Evolutionary conservation across 2,329 filamentous ascomycete species (phyloP).

Genomic region (Drechslerella dactyloides): DNA sequence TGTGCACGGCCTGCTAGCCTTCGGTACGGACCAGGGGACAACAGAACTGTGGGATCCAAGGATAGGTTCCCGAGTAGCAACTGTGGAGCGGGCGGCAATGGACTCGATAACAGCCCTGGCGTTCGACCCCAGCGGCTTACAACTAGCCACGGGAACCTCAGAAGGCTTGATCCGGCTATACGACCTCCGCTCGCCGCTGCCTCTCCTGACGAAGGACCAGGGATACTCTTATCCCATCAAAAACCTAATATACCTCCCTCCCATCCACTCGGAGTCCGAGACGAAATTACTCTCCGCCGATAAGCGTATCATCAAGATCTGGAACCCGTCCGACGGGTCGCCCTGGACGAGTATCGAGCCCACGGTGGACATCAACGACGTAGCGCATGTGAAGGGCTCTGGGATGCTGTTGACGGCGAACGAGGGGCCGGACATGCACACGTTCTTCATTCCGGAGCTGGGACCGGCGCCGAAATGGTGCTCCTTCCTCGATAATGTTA

Average conservation of each 20-base stretch:
- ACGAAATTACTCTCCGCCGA: slow-evolving; percentile 91
- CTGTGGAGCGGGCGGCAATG: slow-evolving; percentile 48
- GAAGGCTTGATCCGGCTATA: slow-evolving; percentile 88
- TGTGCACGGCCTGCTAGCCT: slow-evolving; percentile 88
- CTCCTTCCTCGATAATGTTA: slow-evolving; percentile 93
- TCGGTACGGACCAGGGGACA: slow-evolving; percentile 92
- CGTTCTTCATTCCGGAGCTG: slow-evolving; percentile 92
- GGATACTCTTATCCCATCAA: slow-evolving; percentile 93
- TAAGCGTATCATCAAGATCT: slow-evolving; percentile 96
- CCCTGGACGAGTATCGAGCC: slow-evolving; percentile 97
- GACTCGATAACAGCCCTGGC: slow-evolving; percentile 72
- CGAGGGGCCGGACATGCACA: slow-evolving; percentile 91
- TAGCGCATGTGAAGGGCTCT: slow-evolving; percentile 88
- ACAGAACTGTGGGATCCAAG: slow-evolving; percentile 96
- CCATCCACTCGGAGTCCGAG: slow-evolving; percentile 72
- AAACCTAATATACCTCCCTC: slow-evolving; percentile 71
- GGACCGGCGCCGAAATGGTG: slow-evolving; percentile 96
- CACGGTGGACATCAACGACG: slow-evolving; percentile 89
- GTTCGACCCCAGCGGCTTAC: slow-evolving; percentile 82
- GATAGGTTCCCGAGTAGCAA: slow-evolving; percentile 77
- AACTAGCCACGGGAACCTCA: slow-evolving; percentile 84
- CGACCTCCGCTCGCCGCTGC: slow-evolving; percentile 84
- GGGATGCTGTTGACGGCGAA: slow-evolving; percentile 98
- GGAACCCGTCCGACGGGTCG: slow-evolving; percentile 80
- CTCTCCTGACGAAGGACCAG: slow-evolving; percentile 89